Evolutionary conservation across 1,284 basidiomycete species (phyloP).

Genomic region (Tremellales sp.): DNA sequence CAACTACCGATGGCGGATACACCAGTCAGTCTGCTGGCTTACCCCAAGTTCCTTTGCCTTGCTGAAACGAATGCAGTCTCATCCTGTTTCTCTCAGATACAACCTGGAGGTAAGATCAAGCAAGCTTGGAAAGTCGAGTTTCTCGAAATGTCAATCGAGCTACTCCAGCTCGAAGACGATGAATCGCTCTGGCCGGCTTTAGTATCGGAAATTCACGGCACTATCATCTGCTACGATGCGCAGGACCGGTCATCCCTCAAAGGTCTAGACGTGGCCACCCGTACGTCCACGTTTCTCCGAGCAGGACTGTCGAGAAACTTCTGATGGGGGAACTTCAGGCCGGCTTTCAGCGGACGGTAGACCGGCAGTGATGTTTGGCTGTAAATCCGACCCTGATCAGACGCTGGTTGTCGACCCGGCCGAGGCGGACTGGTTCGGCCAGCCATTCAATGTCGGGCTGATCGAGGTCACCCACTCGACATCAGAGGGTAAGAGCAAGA

Average conservation of each 20-base stretch:
- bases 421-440: conserved; percentile 42
- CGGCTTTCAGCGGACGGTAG: conserved; percentile 3
- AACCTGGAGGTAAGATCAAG: conserved; percentile 35
- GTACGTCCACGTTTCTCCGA: conserved; percentile 25
- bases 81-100: conserved; percentile 31
- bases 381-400: conserved; percentile 43
- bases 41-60: too few species aligned
- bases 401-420: conserved; percentile 33
- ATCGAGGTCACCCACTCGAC: conserved; percentile 42
- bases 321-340: neutral
- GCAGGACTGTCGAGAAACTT: too few species aligned
- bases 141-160: conserved; percentile 37
- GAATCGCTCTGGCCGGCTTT: conserved; percentile 23
- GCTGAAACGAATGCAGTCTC: conserved; percentile 19
- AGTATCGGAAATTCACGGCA: conserved; percentile 34
- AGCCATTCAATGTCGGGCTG: conserved; percentile 45
- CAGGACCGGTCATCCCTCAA: conserved; percentile 25
- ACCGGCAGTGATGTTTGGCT: conserved; percentile 44
- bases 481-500: conserved; percentile 44
- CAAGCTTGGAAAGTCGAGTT: conserved; percentile 36
- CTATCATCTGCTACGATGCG: conserved; percentile 46
- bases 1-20: conserved; percentile 15
- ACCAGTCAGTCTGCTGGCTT: conserved; percentile 13
- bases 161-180: conserved; percentile 16
- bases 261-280: conserved; percentile 31